Conservation (phyloP, 179 eudicot genomes). For the Spergularia azorica region DNA sequence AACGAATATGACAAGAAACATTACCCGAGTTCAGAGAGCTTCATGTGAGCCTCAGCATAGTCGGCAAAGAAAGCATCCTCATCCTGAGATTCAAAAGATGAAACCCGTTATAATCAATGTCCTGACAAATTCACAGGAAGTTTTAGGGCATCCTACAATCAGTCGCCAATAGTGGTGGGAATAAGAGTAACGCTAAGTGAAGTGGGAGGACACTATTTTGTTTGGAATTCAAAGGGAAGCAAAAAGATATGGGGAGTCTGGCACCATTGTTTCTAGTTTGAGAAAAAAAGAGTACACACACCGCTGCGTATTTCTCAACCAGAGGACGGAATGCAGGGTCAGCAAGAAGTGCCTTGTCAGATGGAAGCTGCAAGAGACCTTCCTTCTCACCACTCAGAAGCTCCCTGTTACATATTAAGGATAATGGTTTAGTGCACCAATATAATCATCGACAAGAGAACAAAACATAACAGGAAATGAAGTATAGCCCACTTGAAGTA, state of each 20-base stretch:
- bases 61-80: slow-evolving; percentile 58
- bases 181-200: too few species aligned
- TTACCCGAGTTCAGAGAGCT: slow-evolving; percentile 55
- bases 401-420: slow-evolving; percentile 44
- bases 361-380: slow-evolving; percentile 85
- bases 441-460: neutral
- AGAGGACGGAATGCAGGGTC: slow-evolving; percentile 85
- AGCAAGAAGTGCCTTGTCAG: slow-evolving; percentile 81
- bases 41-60: slow-evolving; percentile 52
- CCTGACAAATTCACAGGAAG: too few species aligned
- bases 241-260: too few species aligned
- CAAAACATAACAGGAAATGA: neutral
- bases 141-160: too few species aligned
- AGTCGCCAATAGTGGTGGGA: too few species aligned
- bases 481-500: slow-evolving; percentile 62
- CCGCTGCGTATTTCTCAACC: slow-evolving; percentile 94
- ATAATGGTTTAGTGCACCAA: neutral
- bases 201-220: too few species aligned
- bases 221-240: too few species aligned
- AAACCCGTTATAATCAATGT: neutral
- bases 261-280: too few species aligned
- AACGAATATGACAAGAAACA: neutral
- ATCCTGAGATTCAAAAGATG: slow-evolving; percentile 26
- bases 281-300: slow-evolving; percentile 28
- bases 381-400: slow-evolving; percentile 89